These are phyloP conservation scores for Brassica balearica DNA, from an alignment of 441 rosid species.

Conservation along the genomic window DNA sequence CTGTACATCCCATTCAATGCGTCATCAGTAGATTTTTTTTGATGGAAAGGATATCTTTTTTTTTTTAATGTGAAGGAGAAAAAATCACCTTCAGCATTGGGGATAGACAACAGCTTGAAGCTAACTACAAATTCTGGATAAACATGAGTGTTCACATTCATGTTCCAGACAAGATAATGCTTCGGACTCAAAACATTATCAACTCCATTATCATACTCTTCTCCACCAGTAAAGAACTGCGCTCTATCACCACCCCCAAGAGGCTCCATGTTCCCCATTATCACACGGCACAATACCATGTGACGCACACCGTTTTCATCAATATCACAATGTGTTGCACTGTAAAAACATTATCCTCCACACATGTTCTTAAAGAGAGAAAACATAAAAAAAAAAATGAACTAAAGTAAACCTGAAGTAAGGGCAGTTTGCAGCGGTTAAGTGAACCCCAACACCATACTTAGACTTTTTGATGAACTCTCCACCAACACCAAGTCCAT, in stretches of 20 bases:
- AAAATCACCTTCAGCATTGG: slow-evolving; percentile 51
- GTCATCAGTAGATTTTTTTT: slow-evolving; percentile 46
- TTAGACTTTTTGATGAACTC: slow-evolving; percentile 54
- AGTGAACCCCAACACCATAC: slow-evolving; percentile 84
- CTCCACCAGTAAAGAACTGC: slow-evolving; percentile 60
- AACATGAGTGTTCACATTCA: slow-evolving; percentile 88
- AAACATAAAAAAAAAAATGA: not conserved
- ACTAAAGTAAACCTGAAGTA: slow-evolving; percentile 57
- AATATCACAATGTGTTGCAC: slow-evolving; percentile 85
- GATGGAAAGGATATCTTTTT: not conserved
- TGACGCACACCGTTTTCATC: slow-evolving; percentile 82
- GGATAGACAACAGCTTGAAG: slow-evolving; percentile 74
- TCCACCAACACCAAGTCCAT: slow-evolving; percentile 76
- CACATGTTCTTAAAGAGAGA: slow-evolving; percentile 28
- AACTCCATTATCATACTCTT: slow-evolving; percentile 84
- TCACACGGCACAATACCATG: slow-evolving; percentile 84
- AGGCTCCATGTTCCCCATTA: slow-evolving; percentile 91
- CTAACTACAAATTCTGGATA: slow-evolving; percentile 91
- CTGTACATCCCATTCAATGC: slow-evolving; percentile 44
- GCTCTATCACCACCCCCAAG: slow-evolving; percentile 54
- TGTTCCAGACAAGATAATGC: slow-evolving; percentile 77
- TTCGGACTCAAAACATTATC: slow-evolving; percentile 78
- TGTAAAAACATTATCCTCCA: slow-evolving; percentile 49
- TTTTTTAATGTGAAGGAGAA: slow-evolving; percentile 21
- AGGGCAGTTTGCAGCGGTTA: slow-evolving; percentile 61